A percentile compares a stretch with the other conserved stretches of the same genome.
These are phyloP conservation scores for Mesembryanthemum crystallinum DNA, from an alignment of 148 eudicot species.

Conservation along the genomic window DNA sequence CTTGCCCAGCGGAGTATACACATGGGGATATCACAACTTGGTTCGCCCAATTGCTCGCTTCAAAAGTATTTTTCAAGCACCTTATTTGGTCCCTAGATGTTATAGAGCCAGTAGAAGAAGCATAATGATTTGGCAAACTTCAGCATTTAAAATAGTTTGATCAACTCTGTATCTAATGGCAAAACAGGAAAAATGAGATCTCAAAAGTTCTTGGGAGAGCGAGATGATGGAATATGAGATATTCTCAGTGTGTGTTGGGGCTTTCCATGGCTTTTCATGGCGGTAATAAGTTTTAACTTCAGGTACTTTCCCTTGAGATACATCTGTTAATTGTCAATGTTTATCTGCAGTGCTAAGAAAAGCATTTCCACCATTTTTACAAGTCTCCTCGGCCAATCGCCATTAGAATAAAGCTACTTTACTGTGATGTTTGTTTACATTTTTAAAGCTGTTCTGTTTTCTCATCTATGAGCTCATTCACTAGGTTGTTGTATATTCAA, in stretches of 20 bases:
- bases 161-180: not conserved
- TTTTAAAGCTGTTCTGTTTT: no score
- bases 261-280: not conserved
- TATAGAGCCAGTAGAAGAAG: constrained; percentile 7
- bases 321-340: no score
- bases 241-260: not conserved
- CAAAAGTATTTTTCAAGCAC: not conserved
- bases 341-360: no score
- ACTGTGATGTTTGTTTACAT: no score
- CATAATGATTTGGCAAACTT: constrained; percentile 15
- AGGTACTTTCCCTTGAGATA: not conserved
- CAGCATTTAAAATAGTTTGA: constrained; percentile 7
- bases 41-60: not conserved
- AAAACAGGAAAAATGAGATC: not conserved
- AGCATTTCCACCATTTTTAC: no score
- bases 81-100: constrained; percentile 6
- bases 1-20: constrained; percentile 1
- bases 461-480: no score
- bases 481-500: no score
- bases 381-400: no score
- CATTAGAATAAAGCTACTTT: no score
- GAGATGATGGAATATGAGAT: not conserved
- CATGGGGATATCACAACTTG: not conserved
- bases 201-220: not conserved
- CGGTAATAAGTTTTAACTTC: not conserved